A percentile compares a stretch with the other conserved stretches of the same genome.
phyloP scores from a whole-genome alignment of 495 filamentous ascomycete genomes.

The Cercophora sp. region DNA sequence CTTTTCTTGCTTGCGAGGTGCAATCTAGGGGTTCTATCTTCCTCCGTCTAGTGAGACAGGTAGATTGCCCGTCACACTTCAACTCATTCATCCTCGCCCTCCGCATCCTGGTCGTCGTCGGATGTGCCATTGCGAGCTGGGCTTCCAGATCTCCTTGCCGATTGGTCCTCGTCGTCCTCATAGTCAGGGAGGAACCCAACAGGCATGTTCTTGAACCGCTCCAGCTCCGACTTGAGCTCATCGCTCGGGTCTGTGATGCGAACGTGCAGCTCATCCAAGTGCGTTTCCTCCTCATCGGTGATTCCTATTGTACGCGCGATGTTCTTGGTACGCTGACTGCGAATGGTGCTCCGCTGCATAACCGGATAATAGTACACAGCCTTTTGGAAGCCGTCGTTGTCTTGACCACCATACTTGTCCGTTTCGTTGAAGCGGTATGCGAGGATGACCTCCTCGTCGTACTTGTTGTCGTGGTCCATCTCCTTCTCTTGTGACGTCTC shows the following conservation, averaged over 20 bases:
- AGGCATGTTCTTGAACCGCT: constrained; percentile 38
- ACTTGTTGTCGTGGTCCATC: constrained; percentile 60
- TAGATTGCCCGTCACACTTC: too few relatives aligned
- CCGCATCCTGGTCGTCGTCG: constrained; percentile 21
- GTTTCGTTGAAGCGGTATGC: constrained; percentile 44
- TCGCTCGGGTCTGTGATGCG: constrained; percentile 40
- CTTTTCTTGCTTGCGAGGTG: too few relatives aligned
- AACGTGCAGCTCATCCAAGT: constrained; percentile 43
- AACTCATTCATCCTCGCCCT: constrained; percentile 24
- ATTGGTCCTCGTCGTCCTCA: constrained; percentile 21
- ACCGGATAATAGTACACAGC: constrained; percentile 92
- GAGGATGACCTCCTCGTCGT: constrained; percentile 52
- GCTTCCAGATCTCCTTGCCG: constrained; percentile 4
- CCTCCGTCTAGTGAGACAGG: too few relatives aligned
- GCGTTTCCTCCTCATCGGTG: constrained; percentile 36
- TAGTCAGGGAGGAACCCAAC: constrained; percentile 31
- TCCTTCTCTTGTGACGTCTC: constrained; percentile 70
- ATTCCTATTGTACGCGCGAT: constrained; percentile 45
- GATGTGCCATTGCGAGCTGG: too few relatives aligned
- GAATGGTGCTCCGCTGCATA: constrained; percentile 57
- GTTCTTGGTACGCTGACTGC: constrained; percentile 53
- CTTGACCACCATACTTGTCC: constrained; percentile 15
- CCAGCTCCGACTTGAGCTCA: constrained; percentile 35
- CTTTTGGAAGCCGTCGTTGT: constrained; percentile 43
- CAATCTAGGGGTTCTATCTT: too few relatives aligned